Conservation (phyloP, 2,329 filamentous ascomycete species). For the Neonectria neomacrospora region DNA sequence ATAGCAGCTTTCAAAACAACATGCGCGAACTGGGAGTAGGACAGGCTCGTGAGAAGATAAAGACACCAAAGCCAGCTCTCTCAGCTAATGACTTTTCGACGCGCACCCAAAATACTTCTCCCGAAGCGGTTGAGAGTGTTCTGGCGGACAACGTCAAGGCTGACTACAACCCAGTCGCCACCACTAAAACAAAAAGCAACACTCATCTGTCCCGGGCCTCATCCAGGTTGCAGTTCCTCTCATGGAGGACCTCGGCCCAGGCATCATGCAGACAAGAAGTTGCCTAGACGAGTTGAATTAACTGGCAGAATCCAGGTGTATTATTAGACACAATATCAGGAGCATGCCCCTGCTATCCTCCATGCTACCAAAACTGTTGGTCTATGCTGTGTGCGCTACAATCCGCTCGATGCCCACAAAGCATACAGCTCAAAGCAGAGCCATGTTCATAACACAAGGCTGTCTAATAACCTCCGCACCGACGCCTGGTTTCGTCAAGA, state of each 20-base stretch:
- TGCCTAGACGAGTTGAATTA: not conserved
- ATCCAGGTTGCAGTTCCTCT: too few relatives aligned
- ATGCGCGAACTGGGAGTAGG: not conserved
- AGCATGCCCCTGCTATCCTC: not conserved
- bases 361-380: not conserved
- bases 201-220: not conserved
- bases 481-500: not conserved
- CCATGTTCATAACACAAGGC: not conserved
- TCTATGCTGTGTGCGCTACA: not conserved
- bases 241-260: too few relatives aligned
- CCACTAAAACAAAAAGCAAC: too few relatives aligned
- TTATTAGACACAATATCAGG: slow-evolving; percentile 4
- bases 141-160: not conserved
- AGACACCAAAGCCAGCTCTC: too few relatives aligned
- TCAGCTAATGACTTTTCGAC: not conserved
- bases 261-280: not conserved
- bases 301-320: not conserved
- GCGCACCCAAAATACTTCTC: not conserved
- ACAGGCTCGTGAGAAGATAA: not conserved
- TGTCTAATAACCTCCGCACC: not conserved
- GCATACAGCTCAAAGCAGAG: not conserved
- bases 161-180: not conserved
- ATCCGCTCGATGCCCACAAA: not conserved
- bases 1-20: not conserved
- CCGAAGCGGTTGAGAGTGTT: not conserved